Evolutionary conservation across 306 rosid species (phyloP).

Genomic region (Casuarina equisetifolia): DNA sequence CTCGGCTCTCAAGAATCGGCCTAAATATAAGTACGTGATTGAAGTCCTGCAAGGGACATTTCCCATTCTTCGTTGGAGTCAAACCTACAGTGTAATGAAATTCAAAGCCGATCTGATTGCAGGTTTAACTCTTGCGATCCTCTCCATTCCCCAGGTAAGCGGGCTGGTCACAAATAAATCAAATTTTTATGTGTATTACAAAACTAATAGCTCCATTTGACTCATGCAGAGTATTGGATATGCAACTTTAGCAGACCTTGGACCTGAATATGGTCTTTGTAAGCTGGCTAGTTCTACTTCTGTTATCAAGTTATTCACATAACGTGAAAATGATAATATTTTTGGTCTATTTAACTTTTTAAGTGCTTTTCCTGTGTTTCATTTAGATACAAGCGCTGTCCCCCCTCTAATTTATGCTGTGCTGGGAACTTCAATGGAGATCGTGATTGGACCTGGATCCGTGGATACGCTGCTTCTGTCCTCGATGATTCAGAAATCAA

Average conservation of each 20-base stretch:
- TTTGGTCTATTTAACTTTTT: background rate
- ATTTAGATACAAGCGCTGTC: slow-evolving; percentile 76
- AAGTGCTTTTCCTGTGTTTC: background rate
- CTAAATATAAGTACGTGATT: slow-evolving; percentile 11
- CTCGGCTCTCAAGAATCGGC: slow-evolving; percentile 23
- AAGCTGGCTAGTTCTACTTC: background rate
- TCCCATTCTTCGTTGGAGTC: slow-evolving; percentile 46
- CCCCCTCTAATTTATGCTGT: slow-evolving; percentile 88
- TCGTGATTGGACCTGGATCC: slow-evolving; percentile 87
- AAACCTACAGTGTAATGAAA: slow-evolving; percentile 31
- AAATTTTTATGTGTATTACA: no score
- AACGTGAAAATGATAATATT: no score
- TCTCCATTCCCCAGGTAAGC: slow-evolving; percentile 45
- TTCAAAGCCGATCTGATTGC: slow-evolving; percentile 48
- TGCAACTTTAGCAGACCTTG: slow-evolving; percentile 5
- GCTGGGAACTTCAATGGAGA: slow-evolving; percentile 80
- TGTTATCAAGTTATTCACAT: no score
- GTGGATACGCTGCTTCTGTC: slow-evolving; percentile 73
- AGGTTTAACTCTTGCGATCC: slow-evolving; percentile 50
- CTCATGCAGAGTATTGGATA: slow-evolving; percentile 5
- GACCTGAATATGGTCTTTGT: background rate
- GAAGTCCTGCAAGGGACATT: slow-evolving; percentile 31
- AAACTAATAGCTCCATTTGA: background rate
- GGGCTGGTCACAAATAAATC: background rate
- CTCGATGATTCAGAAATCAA: slow-evolving; percentile 62